Evolutionary conservation across 306 rosid species (phyloP).

Genomic region (Arachis stenosperma): DNA sequence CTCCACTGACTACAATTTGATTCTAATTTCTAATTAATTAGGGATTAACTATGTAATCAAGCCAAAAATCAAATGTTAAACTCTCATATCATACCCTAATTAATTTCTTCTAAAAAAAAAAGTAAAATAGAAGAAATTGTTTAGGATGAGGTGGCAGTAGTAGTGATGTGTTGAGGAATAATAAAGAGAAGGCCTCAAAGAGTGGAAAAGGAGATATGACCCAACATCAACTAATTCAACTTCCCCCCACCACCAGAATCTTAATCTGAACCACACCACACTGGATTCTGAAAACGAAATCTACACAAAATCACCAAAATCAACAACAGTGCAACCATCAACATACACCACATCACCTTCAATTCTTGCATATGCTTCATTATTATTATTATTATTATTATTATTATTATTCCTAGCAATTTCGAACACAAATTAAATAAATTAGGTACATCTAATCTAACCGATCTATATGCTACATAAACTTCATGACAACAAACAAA

Average conservation of each 20-base stretch:
- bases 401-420: conserved; percentile 21
- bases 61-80: neutral
- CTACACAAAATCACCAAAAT: conserved; percentile 7
- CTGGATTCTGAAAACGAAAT: conserved; percentile 31
- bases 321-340: conserved; percentile 33
- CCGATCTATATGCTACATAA: neutral
- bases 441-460: conserved; percentile 34
- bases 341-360: neutral
- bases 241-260: conserved; percentile 24
- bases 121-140: conserved; percentile 7
- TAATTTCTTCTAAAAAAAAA: neutral
- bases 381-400: no score
- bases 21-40: no score
- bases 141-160: neutral
- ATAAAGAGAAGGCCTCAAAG: conserved; percentile 25
- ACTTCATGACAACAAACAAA: no score
- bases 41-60: neutral
- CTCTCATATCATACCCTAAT: neutral
- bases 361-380: no score
- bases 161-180: conserved; percentile 24
- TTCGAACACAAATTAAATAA: neutral
- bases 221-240: conserved; percentile 37
- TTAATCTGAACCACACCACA: conserved; percentile 37
- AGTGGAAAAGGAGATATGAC: conserved; percentile 32
- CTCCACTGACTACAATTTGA: neutral